Conservation (phyloP, 805 yeast genomes). For the Tetrapisispora namnaoensis region DNA sequence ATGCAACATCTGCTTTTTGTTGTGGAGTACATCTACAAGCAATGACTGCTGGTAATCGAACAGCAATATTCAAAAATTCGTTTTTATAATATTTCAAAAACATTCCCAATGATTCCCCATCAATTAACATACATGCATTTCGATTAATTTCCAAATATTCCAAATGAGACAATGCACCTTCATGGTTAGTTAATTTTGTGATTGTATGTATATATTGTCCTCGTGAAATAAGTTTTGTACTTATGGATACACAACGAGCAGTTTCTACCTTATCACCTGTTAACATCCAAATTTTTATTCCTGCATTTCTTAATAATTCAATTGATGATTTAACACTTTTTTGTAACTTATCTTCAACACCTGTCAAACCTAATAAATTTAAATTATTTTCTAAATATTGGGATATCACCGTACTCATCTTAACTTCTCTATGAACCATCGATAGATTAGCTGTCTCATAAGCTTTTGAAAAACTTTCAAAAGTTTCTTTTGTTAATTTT, state of each 20-base stretch:
- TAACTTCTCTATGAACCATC: conserved; percentile 69
- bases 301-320: conserved; percentile 90
- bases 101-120: conserved; percentile 80
- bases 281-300: conserved; percentile 96
- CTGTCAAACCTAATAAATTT: conserved; percentile 85
- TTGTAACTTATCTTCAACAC: conserved; percentile 94
- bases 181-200: conserved; percentile 49
- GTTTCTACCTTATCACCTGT: conserved; percentile 99
- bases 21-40: conserved; percentile 99
- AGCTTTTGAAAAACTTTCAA: conserved; percentile 51
- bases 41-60: conserved; percentile 82
- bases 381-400: conserved; percentile 71
- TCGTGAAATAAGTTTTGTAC: conserved; percentile 82
- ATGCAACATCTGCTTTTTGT: conserved; percentile 93
- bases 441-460: conserved; percentile 67
- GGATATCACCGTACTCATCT: conserved; percentile 57
- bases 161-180: conserved; percentile 61
- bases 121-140: conserved; percentile 64
- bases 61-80: conserved; percentile 71
- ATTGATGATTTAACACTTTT: conserved; percentile 84
- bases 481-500: conserved; percentile 43
- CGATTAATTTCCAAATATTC: conserved; percentile 58
- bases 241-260: conserved; percentile 94
- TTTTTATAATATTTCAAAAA: conserved; percentile 52
- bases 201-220: conserved; percentile 90